These are phyloP conservation scores for Euphrasia confusa DNA, from an alignment of 257 asterid species.

Conservation along the genomic window DNA sequence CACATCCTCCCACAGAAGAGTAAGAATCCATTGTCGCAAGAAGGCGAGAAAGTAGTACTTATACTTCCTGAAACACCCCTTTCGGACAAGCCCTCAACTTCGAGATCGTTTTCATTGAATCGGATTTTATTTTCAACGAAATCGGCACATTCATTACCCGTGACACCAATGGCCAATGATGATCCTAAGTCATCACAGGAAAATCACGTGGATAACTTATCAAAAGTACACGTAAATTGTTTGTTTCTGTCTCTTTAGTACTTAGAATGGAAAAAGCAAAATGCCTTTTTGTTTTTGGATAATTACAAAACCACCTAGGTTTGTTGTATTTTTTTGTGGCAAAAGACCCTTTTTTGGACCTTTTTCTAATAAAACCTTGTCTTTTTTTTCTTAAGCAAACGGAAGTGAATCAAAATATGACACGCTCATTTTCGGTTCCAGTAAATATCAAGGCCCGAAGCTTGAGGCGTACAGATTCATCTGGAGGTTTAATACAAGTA, in stretches of 20 bases:
- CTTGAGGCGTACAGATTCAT: constrained; percentile 65
- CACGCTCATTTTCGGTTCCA: constrained; percentile 89
- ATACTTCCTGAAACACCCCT: constrained; percentile 59
- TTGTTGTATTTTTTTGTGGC: too few relatives aligned
- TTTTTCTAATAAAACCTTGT: constrained; percentile 28
- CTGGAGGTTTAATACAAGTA: constrained; percentile 78
- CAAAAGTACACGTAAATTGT: constrained; percentile 44
- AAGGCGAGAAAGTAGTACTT: constrained; percentile 72
- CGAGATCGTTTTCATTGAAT: constrained; percentile 89
- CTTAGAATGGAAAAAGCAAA: not conserved
- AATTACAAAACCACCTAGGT: not conserved
- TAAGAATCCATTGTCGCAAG: constrained; percentile 47
- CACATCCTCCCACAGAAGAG: constrained; percentile 82
- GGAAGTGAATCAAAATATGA: constrained; percentile 51
- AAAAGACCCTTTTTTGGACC: not conserved
- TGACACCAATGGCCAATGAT: constrained; percentile 57
- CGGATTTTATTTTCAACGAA: constrained; percentile 66
- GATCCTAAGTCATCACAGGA: constrained; percentile 39
- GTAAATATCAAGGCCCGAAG: constrained; percentile 63
- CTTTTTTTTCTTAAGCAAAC: constrained; percentile 39
- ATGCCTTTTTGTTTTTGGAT: too few relatives aligned
- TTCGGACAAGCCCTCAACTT: constrained; percentile 79
- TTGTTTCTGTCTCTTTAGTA: constrained; percentile 13
- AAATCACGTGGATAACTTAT: constrained; percentile 34
- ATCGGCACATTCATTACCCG: constrained; percentile 71